phyloP scores from a whole-genome alignment of 495 filamentous ascomycete species.

The Friedmanniomyces endolithicus region DNA sequence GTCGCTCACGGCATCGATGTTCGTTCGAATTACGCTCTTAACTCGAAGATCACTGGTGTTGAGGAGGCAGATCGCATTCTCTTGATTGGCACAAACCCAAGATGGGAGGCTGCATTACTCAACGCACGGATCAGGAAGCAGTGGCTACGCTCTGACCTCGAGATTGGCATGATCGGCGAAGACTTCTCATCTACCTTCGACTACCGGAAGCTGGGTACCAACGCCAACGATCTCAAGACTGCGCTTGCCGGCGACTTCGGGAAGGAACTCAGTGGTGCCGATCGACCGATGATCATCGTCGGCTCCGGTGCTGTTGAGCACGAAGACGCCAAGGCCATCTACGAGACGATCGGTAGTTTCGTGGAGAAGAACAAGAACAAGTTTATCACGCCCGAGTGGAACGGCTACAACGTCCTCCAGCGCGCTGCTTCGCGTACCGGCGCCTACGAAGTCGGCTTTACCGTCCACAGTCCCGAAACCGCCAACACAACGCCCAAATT shows the following conservation, averaged over 20 bases:
- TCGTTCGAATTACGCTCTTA: conserved; percentile 89
- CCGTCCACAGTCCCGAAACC: conserved; percentile 61
- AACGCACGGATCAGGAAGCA: conserved; percentile 97
- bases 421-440: conserved; percentile 79
- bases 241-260: conserved; percentile 78
- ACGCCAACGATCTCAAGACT: conserved; percentile 65
- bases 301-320: conserved; percentile 85
- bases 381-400: conserved; percentile 85
- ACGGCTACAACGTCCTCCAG: conserved; percentile 94
- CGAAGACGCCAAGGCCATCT: conserved; percentile 78
- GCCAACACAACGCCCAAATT: conserved; percentile 80
- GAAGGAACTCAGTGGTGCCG: conserved; percentile 75
- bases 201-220: conserved; percentile 72
- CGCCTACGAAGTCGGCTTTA: conserved; percentile 92
- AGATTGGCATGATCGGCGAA: conserved; percentile 86
- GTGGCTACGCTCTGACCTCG: conserved; percentile 87
- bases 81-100: conserved; percentile 84
- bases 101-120: conserved; percentile 84
- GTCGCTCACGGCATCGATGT: conserved; percentile 88
- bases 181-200: conserved; percentile 86
- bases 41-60: conserved; percentile 83
- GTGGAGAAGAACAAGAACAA: conserved; percentile 82
- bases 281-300: conserved; percentile 90
- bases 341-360: conserved; percentile 75
- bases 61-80: conserved; percentile 90